These are phyloP conservation scores for Rhipidocladum racemiflorum DNA, from an alignment of 176 grass and related monocot species.

Conservation along the genomic window DNA sequence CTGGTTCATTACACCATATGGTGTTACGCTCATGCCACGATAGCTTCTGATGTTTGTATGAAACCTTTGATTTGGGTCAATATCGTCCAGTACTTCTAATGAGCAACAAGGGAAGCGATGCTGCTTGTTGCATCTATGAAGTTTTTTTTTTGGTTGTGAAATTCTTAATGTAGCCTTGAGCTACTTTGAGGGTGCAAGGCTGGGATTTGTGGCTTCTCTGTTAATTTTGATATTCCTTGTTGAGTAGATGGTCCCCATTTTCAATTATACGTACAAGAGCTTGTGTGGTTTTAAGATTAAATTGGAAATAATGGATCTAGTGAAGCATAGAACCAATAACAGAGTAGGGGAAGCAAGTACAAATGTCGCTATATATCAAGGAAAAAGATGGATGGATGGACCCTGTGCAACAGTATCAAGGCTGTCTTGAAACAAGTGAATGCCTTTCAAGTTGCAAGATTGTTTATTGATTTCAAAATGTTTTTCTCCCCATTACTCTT, in stretches of 20 bases:
- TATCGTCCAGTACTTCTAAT: not conserved
- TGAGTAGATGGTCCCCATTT: not conserved
- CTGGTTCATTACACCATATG: not conserved
- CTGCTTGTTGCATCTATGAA: not conserved
- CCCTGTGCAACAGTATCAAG: not conserved
- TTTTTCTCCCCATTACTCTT: not conserved
- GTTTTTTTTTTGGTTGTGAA: not conserved
- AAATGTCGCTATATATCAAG: not conserved
- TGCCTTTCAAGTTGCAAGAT: not conserved
- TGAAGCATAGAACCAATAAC: conserved; percentile 1
- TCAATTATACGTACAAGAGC: not conserved
- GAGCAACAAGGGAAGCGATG: not conserved
- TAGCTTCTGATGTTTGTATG: not conserved
- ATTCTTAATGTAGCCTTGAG: not conserved
- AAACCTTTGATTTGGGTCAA: not conserved
- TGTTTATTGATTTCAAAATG: not conserved
- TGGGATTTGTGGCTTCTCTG: not conserved
- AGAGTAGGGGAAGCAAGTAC: not conserved
- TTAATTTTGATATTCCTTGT: not conserved
- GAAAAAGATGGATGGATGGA: not conserved
- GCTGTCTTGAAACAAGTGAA: not conserved
- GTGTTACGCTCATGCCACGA: not conserved
- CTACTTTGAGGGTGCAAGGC: not conserved
- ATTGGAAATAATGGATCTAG: not conserved
- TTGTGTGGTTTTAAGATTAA: not conserved